Evolutionary conservation across 2,329 filamentous ascomycete genomes (phyloP).

Genomic region (Fusarium sp.): DNA sequence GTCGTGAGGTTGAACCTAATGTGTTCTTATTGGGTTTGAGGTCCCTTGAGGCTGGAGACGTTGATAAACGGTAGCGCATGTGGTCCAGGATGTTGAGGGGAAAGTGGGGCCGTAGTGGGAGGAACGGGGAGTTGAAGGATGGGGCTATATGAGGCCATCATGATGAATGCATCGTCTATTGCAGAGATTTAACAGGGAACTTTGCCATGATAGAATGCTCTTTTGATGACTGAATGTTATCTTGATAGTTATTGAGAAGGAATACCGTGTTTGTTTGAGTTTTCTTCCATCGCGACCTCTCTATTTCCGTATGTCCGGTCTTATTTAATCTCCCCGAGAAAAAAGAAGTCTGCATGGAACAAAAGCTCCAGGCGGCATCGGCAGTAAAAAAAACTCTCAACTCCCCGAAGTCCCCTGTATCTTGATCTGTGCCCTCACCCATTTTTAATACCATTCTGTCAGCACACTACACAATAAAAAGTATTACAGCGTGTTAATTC

Average conservation of each 20-base stretch:
- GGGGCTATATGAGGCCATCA: slow-evolving; percentile 25
- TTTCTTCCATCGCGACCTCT: not conserved
- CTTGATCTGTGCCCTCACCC: not conserved
- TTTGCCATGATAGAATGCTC: no score
- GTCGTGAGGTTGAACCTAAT: not conserved
- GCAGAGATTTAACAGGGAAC: not conserved
- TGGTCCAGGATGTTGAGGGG: not conserved
- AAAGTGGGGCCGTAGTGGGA: slow-evolving; percentile 23
- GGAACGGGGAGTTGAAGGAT: slow-evolving; percentile 31
- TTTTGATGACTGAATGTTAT: rapidly evolving
- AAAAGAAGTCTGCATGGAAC: slow-evolving; percentile 25
- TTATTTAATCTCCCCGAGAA: slow-evolving; percentile 23
- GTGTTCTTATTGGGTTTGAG: not conserved
- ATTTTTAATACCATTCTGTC: not conserved
- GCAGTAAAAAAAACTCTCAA: slow-evolving; percentile 1
- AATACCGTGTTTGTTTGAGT: not conserved
- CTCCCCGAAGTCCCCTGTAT: slow-evolving; percentile 30
- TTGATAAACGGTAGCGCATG: slow-evolving; percentile 13
- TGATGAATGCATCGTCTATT: not conserved
- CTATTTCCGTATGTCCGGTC: not conserved
- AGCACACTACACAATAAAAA: not conserved
- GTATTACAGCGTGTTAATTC: not conserved
- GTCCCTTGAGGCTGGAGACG: not conserved
- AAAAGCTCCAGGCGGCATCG: slow-evolving; percentile 4
- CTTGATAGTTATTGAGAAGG: rapidly evolving